phyloP scores from a whole-genome alignment of 495 filamentous ascomycete species.

The Penicillium steckii region DNA sequence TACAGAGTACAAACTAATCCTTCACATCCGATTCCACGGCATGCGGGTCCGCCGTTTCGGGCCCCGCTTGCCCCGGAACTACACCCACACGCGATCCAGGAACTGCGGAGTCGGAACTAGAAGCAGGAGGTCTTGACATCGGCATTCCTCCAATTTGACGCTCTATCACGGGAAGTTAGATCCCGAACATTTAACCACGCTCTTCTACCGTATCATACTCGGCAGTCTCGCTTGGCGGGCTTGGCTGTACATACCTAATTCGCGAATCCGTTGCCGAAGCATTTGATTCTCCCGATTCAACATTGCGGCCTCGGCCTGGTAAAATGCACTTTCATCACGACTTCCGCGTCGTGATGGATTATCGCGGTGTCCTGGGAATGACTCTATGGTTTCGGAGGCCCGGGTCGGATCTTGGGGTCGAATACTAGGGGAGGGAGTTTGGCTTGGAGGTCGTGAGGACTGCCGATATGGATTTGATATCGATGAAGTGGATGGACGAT shows the following conservation, averaged over 20 bases:
- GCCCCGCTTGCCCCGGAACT: conserved; percentile 20
- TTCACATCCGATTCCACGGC: conserved; percentile 25
- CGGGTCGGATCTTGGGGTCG: conserved; percentile 31
- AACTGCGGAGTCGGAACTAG: conserved; percentile 10
- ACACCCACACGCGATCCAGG: too few species aligned
- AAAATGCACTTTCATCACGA: conserved; percentile 81
- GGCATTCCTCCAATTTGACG: conserved; percentile 38
- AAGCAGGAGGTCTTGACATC: conserved; percentile 5
- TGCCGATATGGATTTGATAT: conserved; percentile 54
- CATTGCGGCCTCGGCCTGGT: conserved; percentile 88
- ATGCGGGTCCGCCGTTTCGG: conserved; percentile 24
- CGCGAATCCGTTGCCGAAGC: conserved; percentile 78
- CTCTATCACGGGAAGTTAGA: conserved; percentile 26
- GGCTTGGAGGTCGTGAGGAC: conserved; percentile 40
- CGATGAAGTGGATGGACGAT: conserved; percentile 34
- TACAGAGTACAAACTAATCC: too few species aligned
- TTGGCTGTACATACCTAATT: conserved; percentile 57
- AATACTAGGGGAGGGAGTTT: conserved; percentile 36
- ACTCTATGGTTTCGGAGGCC: conserved; percentile 29
- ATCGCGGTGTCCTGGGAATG: conserved; percentile 28
- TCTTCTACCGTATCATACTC: too few species aligned
- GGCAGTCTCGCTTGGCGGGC: too few species aligned
- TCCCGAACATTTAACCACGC: too few species aligned
- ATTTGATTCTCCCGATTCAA: conserved; percentile 91
- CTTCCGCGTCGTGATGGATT: conserved; percentile 39